Conservation (phyloP, 179 eudicot species). For the Amaranthus tricolor region DNA sequence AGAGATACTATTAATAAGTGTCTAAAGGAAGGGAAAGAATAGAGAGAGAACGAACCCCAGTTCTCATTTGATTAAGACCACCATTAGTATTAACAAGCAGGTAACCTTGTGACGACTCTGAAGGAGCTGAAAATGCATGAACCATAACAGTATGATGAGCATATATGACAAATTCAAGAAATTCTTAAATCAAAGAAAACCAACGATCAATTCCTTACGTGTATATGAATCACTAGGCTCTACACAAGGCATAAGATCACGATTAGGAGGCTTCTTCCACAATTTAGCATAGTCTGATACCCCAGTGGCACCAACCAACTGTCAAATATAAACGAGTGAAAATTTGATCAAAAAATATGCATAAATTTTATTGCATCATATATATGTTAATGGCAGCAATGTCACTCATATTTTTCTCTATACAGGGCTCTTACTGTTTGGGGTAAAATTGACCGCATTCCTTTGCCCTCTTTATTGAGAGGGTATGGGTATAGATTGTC, state of each 20-base stretch:
- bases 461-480: no score
- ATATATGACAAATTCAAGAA: background rate
- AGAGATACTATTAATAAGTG: background rate
- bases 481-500: no score
- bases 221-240: constrained; percentile 51
- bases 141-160: constrained; percentile 18
- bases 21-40: constrained; percentile 6
- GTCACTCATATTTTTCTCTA: no score
- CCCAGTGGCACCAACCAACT: constrained; percentile 58
- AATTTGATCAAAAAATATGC: constrained; percentile 45
- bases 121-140: constrained; percentile 46
- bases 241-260: constrained; percentile 72
- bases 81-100: constrained; percentile 95
- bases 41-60: constrained; percentile 60
- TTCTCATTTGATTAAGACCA: constrained; percentile 98
- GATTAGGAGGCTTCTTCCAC: constrained; percentile 84
- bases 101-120: constrained; percentile 62
- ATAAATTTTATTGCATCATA: no score
- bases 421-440: no score
- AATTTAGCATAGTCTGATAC: constrained; percentile 45
- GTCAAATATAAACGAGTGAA: constrained; percentile 76
- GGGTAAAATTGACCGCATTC: no score
- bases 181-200: constrained; percentile 15
- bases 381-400: no score
- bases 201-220: constrained; percentile 34